phyloP scores from a whole-genome alignment of 2,329 filamentous ascomycete species.

The Penicillium crustosum region DNA sequence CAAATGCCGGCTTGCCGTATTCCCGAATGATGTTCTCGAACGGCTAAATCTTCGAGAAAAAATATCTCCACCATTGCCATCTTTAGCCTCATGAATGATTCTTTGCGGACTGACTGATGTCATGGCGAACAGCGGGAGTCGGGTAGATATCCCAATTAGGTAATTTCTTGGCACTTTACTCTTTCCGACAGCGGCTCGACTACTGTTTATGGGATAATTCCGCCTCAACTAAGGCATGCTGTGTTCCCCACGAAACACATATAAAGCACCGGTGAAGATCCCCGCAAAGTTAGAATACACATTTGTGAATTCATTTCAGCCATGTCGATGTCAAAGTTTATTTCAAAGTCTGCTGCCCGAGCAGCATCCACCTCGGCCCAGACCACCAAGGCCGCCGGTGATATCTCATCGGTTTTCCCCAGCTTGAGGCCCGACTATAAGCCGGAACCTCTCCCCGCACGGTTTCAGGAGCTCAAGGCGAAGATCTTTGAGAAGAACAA shows the following conservation, averaged over 20 bases:
- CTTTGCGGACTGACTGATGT: neutral
- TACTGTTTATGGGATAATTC: neutral
- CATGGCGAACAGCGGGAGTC: neutral
- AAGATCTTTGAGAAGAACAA: slow-evolving; percentile 42
- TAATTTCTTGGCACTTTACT: neutral
- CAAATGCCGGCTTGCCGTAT: neutral
- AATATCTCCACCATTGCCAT: neutral
- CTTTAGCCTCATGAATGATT: neutral
- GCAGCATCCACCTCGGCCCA: slow-evolving; percentile 34
- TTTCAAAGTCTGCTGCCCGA: slow-evolving; percentile 30
- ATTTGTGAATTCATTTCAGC: neutral
- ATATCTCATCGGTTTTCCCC: slow-evolving; percentile 52
- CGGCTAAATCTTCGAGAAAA: neutral
- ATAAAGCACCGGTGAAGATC: neutral
- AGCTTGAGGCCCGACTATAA: slow-evolving; percentile 46
- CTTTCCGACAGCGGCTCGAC: slow-evolving; percentile 1
- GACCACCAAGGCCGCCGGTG: slow-evolving; percentile 46
- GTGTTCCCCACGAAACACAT: slow-evolving; percentile 4
- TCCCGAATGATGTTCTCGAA: neutral
- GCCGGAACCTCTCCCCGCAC: slow-evolving; percentile 42
- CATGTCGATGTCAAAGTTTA: slow-evolving; percentile 33
- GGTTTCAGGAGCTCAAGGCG: slow-evolving; percentile 45
- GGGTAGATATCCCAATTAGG: slow-evolving; percentile 7
- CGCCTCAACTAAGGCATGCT: neutral
- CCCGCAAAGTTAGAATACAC: neutral